phyloP scores from a whole-genome alignment of 306 rosid species.

The Vigna trinervia region DNA sequence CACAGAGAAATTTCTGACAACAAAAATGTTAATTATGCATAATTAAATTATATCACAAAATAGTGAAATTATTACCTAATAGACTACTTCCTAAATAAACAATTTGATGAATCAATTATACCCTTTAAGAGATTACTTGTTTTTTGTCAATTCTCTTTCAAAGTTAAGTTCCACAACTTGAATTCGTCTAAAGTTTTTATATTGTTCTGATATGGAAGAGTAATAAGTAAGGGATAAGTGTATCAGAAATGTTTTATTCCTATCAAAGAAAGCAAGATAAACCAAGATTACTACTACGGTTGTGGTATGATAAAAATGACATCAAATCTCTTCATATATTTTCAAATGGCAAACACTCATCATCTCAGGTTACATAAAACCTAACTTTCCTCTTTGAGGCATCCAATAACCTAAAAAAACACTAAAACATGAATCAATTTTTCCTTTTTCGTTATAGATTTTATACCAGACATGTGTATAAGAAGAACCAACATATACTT shows the following conservation, averaged over 20 bases:
- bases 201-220: not conserved
- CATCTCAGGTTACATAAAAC: not conserved
- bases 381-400: not conserved
- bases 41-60: slow-evolving; percentile 5
- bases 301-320: not conserved
- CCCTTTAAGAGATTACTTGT: not conserved
- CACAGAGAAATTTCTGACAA: slow-evolving; percentile 81
- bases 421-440: too few species aligned
- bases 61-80: not conserved
- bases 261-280: too few species aligned
- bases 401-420: not conserved
- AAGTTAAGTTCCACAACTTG: not conserved
- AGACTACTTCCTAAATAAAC: not conserved
- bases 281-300: too few species aligned
- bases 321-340: slow-evolving; percentile 17
- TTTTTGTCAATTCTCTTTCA: not conserved
- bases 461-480: not conserved
- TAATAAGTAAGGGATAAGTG: too few species aligned
- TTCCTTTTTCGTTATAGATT: not conserved
- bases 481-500: too few species aligned
- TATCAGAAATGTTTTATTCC: too few species aligned
- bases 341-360: slow-evolving; percentile 7
- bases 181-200: too few species aligned
- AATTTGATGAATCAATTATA: not conserved
- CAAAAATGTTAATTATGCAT: slow-evolving; percentile 19